Evolutionary conservation across 2,329 filamentous ascomycete genomes (phyloP), one percentile per base, ranked within the genome.

Genomic region (Diplodia sapinea): DNA sequence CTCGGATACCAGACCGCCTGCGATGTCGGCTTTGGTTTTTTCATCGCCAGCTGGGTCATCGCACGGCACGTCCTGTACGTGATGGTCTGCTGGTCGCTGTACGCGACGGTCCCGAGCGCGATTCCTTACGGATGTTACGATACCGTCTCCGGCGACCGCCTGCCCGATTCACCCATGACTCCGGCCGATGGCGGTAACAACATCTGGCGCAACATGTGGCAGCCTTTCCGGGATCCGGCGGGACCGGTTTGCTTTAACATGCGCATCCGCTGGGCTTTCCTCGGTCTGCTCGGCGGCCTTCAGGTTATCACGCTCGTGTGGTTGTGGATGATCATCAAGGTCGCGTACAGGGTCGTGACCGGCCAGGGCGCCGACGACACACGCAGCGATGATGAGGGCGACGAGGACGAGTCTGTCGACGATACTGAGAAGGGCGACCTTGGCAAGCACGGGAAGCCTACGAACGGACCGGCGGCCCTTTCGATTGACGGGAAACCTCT

Each of bases 301-400:
- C 93, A 98, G 79, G 82, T 85, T 26, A 86, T 99, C 65, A 93
- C 91, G 38, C 82, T 96, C 43, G 85, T 91, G 70, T 98, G 95
- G 95, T 96, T 98, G 75, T 85, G 84, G 70, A 91, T 97, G 88
- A 97, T 98, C 72, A 80, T 94, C 49, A 88, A 89, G 68, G 91
- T 99, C 2, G 93, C 93, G 26, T 85, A 91, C 70, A 89, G 90
- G 69, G 93, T 98, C 6, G 76, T 98, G 43, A 86, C 85, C 62
- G 94, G 94, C 38, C 87, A 85, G 47, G 84, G 87, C 38, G 93
- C 94, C 5, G 93, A 97, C 70, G 95, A 99, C 75, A 86, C 88
- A 20, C 88, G 95, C 67, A 96, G 92, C 70, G 94, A 97, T 72
- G 92, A 93, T 70, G 93, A 96, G 79, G 90, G 82, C 6, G 91